Conservation (phyloP, 805 yeast species). For the Yarrowia hollandica region DNA sequence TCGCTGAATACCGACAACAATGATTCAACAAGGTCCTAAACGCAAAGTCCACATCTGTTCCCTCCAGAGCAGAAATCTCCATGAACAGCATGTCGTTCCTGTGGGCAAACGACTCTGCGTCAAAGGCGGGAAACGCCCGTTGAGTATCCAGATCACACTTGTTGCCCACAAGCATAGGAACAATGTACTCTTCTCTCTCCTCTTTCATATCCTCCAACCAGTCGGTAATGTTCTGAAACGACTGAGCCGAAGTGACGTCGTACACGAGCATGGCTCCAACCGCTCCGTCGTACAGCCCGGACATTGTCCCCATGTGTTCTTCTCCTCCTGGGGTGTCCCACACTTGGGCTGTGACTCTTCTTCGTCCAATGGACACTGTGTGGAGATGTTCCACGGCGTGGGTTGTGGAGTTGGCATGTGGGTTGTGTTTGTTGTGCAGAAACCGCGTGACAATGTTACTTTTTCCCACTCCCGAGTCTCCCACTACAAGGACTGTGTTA, state of each 20-base stretch:
- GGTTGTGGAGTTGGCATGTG: constrained; percentile 92
- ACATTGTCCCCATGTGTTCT: constrained; percentile 61
- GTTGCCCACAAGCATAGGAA: constrained; percentile 63
- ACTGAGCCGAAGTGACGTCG: constrained; percentile 90
- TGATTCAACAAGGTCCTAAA: constrained; percentile 44
- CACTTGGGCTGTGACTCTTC: constrained; percentile 92
- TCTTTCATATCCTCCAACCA: constrained; percentile 92
- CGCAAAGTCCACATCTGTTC: constrained; percentile 88
- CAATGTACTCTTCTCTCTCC: constrained; percentile 93
- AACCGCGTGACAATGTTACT: constrained; percentile 90
- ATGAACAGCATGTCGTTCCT: constrained; percentile 91
- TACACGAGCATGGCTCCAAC: constrained; percentile 93
- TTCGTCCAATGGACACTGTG: constrained; percentile 90
- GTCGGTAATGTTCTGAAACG: constrained; percentile 80
- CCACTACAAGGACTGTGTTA: constrained; percentile 75
- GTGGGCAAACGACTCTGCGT: constrained; percentile 88
- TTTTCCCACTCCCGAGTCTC: constrained; percentile 97
- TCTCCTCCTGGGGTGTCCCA: constrained; percentile 99
- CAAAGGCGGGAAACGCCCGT: constrained; percentile 97
- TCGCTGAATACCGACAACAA: constrained; percentile 1
- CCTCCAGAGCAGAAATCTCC: constrained; percentile 90
- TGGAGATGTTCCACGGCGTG: constrained; percentile 98
- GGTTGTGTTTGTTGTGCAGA: constrained; percentile 91
- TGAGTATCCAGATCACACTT: constrained; percentile 92
- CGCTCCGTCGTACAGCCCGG: constrained; percentile 73